phyloP scores from a whole-genome alignment of 768 basidiomycete species.

The Mycena latifolia region DNA sequence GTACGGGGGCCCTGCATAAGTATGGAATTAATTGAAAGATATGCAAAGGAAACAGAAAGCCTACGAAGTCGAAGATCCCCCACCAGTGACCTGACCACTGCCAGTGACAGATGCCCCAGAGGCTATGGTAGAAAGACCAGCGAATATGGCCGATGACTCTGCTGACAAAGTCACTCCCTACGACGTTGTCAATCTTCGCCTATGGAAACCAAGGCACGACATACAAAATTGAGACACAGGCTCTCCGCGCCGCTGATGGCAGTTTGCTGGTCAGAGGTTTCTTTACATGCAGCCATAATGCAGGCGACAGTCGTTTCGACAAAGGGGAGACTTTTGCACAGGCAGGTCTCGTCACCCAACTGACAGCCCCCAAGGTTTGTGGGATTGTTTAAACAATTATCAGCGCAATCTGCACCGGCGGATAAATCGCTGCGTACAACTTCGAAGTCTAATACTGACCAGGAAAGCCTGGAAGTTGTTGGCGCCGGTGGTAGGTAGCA shows the following conservation, averaged over 20 bases:
- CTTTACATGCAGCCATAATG: conserved; percentile 21
- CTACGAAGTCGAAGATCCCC: conserved; percentile 4
- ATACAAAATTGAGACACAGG: conserved; percentile 29
- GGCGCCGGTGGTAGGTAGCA: conserved; percentile 18
- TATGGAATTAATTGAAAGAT: neutral
- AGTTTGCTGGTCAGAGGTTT: conserved; percentile 23
- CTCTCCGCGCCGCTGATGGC: conserved; percentile 23
- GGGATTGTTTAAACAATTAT: conserved; percentile 26
- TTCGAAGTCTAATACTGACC: neutral
- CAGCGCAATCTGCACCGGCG: conserved; percentile 22
- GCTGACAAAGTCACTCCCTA: conserved; percentile 28
- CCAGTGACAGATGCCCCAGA: conserved; percentile 11
- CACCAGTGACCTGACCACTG: neutral
- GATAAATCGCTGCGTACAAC: neutral
- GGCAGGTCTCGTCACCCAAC: conserved; percentile 10
- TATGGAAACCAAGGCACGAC: conserved; percentile 62
- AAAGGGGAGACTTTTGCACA: conserved; percentile 28
- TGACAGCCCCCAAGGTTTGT: conserved; percentile 24
- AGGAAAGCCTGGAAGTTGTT: conserved; percentile 29
- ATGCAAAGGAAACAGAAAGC: neutral
- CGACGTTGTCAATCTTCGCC: neutral
- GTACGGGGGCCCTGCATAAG: conserved; percentile 7
- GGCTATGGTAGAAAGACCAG: conserved; percentile 19
- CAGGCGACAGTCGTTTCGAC: conserved; percentile 26
- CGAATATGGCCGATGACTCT: conserved; percentile 21